These are phyloP conservation scores for Candida wancherniae DNA, from an alignment of 805 yeast species.

Conservation along the genomic window DNA sequence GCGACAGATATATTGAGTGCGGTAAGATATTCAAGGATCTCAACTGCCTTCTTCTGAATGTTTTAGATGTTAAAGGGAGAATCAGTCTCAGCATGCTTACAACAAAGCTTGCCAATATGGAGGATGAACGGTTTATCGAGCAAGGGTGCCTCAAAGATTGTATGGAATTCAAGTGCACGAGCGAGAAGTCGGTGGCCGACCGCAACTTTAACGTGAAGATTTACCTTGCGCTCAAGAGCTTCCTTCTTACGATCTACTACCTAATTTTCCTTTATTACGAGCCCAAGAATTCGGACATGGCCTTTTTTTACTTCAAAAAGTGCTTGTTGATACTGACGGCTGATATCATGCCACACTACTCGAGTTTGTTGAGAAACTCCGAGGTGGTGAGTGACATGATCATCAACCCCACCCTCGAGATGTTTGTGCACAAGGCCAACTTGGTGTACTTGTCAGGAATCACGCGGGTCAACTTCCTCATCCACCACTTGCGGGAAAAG, in stretches of 20 bases:
- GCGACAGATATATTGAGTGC: conserved; percentile 10
- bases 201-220: conserved; percentile 16
- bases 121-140: conserved; percentile 10
- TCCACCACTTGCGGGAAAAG: conserved; percentile 20
- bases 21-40: conserved; percentile 3
- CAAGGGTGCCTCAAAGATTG: conserved; percentile 11
- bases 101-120: conserved; percentile 5
- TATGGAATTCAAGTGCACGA: conserved; percentile 1
- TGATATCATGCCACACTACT: conserved; percentile 20
- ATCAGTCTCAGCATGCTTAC: conserved; percentile 7
- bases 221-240: conserved; percentile 13
- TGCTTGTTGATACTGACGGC: conserved; percentile 12
- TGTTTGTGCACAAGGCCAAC: conserved; percentile 28
- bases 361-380: conserved; percentile 13
- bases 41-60: conserved; percentile 6
- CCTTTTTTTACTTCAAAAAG: conserved; percentile 15
- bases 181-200: conserved; percentile 4
- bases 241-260: conserved; percentile 16
- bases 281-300: conserved; percentile 5
- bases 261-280: conserved; percentile 18
- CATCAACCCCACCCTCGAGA: conserved; percentile 18
- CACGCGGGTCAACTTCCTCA: conserved; percentile 26
- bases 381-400: conserved; percentile 20
- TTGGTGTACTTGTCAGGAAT: conserved; percentile 27
- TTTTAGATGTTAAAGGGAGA: conserved; percentile 8